Percentiles rank a stretch among this genome's conserved stretches.
Evolutionary conservation across 306 rosid genomes (phyloP).

Genomic region (Canavalia ensiformis): DNA sequence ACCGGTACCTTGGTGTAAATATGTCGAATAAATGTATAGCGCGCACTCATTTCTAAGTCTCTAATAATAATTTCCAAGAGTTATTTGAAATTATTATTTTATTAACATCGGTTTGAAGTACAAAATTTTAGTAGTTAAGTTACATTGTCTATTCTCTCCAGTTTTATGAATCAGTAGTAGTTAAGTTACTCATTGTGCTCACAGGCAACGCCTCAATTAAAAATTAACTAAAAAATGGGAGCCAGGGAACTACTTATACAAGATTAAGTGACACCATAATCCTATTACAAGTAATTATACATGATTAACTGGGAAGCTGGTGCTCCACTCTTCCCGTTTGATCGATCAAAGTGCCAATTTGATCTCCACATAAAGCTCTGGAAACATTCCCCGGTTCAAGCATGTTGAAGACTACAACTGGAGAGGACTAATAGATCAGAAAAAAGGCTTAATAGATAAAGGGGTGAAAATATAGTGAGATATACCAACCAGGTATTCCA

Average conservation of each 20-base stretch:
- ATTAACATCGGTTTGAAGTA: neutral
- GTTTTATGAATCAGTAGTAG: neutral
- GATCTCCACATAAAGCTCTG: slow-evolving; percentile 65
- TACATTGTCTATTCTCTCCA: neutral
- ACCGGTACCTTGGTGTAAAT: no score
- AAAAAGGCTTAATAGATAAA: neutral
- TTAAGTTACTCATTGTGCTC: neutral
- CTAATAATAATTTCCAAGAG: neutral
- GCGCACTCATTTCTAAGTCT: no score
- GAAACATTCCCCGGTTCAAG: slow-evolving; percentile 61
- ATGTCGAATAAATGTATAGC: no score
- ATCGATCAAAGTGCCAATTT: slow-evolving; percentile 62
- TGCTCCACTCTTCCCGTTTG: slow-evolving; percentile 52
- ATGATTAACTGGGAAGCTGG: neutral
- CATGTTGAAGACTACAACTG: slow-evolving; percentile 62
- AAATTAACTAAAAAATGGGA: neutral
- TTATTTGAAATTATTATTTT: neutral
- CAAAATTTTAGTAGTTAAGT: neutral
- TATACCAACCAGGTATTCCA: slow-evolving; percentile 60
- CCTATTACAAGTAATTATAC: neutral
- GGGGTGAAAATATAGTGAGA: neutral
- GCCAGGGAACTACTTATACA: neutral
- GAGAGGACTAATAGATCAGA: slow-evolving; percentile 28
- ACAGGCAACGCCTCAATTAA: neutral
- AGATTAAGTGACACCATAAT: slow-evolving; percentile 4